These are phyloP conservation scores for Pythium apleroticum DNA, from an alignment of 352 stramenopile species.

Conservation along the genomic window DNA sequence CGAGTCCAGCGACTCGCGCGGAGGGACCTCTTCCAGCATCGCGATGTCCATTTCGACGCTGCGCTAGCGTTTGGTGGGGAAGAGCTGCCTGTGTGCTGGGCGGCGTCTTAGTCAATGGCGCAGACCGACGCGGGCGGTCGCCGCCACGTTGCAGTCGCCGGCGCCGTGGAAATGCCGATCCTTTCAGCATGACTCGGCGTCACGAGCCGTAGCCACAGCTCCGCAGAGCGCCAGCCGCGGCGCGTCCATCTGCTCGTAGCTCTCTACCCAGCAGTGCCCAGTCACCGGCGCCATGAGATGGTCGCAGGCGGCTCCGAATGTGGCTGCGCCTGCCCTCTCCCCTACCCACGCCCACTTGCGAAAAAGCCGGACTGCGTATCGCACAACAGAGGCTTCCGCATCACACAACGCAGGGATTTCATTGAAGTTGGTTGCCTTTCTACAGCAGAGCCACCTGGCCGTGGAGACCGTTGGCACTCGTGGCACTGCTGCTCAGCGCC, in stretches of 20 bases:
- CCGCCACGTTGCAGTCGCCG: not conserved
- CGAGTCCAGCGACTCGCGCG: constrained; percentile 9
- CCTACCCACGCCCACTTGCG: constrained; percentile 3
- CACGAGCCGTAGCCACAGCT: not conserved
- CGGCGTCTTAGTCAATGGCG: not conserved
- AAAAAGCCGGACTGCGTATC: constrained; percentile 1
- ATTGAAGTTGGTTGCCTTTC: not conserved
- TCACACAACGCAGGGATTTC: not conserved
- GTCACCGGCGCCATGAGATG: not conserved
- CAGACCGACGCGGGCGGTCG: too few species aligned
- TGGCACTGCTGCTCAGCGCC: not conserved
- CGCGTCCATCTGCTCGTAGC: not conserved
- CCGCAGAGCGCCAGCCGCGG: not conserved
- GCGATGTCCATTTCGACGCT: not conserved
- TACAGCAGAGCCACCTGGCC: not conserved
- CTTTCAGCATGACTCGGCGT: not conserved
- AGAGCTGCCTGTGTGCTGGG: not conserved
- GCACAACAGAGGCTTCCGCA: not conserved
- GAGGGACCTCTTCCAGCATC: not conserved
- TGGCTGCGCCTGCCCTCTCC: not conserved
- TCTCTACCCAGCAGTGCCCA: not conserved
- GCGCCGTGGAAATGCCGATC: not conserved
- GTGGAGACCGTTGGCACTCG: not conserved
- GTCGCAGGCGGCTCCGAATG: not conserved
- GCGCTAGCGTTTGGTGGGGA: not conserved